Evolutionary conservation across 352 stramenopile genomes (phyloP).

Genomic region (Pythium guiyangense): DNA sequence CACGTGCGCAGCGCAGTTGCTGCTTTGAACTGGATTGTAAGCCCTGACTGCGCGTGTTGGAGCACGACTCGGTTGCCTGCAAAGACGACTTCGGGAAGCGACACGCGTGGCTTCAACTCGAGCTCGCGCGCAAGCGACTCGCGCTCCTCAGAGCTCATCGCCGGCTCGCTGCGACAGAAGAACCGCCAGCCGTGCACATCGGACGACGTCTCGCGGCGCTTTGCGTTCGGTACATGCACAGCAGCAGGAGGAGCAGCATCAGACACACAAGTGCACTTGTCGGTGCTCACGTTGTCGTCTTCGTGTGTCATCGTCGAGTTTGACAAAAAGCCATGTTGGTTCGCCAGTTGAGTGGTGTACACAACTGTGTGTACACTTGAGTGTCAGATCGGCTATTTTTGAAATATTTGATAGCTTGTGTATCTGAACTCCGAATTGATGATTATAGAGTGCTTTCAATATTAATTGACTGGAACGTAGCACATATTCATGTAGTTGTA

Average conservation of each 20-base stretch:
- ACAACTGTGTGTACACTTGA: no score
- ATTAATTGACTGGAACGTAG: no score
- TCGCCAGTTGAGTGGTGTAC: no score
- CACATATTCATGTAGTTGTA: no score
- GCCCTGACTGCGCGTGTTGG: constrained; percentile 17
- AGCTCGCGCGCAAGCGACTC: constrained; percentile 25
- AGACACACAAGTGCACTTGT: background rate
- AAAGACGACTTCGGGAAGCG: constrained; percentile 61
- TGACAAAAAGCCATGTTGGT: no score
- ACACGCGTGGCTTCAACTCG: constrained; percentile 23
- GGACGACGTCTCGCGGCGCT: constrained; percentile 11
- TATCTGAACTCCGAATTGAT: no score
- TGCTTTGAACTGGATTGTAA: constrained; percentile 39
- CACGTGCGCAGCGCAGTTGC: constrained; percentile 38
- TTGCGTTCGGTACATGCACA: background rate
- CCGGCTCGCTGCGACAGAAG: constrained; percentile 21
- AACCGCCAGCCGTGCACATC: constrained; percentile 47
- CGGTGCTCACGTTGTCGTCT: background rate
- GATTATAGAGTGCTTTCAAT: no score
- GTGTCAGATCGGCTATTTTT: no score
- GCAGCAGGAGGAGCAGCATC: background rate
- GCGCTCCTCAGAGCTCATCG: constrained; percentile 40
- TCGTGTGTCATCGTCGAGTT: background rate
- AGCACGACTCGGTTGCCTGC: constrained; percentile 29
- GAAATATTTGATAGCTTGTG: no score